These are phyloP conservation scores for Pythium diclinum DNA, from an alignment of 352 stramenopile species.

Conservation along the genomic window DNA sequence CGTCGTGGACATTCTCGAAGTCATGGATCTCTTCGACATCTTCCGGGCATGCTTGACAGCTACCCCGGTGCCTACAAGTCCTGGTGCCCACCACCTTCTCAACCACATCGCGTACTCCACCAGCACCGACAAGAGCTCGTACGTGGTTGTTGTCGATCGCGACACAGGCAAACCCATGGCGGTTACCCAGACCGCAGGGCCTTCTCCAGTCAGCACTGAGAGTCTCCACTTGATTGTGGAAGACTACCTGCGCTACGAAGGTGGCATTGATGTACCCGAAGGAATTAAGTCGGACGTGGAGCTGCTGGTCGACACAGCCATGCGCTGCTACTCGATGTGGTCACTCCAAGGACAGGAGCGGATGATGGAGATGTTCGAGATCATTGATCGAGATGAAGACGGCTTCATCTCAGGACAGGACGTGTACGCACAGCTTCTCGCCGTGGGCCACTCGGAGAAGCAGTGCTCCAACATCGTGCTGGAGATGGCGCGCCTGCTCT, in stretches of 20 bases:
- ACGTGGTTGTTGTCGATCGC: slow-evolving; percentile 47
- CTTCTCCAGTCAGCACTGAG: slow-evolving; percentile 10
- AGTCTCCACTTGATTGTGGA: slow-evolving; percentile 35
- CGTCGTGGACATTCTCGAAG: slow-evolving; percentile 43
- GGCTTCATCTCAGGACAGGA: slow-evolving; percentile 46
- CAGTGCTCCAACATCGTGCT: slow-evolving; percentile 33
- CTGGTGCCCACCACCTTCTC: slow-evolving; percentile 11
- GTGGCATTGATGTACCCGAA: slow-evolving; percentile 29
- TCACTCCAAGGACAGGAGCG: slow-evolving; percentile 29
- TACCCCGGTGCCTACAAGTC: slow-evolving; percentile 10
- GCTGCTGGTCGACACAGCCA: slow-evolving; percentile 44
- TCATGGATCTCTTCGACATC: slow-evolving; percentile 47
- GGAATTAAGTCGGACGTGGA: slow-evolving; percentile 59
- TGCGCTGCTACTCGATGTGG: slow-evolving; percentile 47
- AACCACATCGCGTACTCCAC: slow-evolving; percentile 23
- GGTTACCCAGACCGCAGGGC: slow-evolving; percentile 33
- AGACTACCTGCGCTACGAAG: slow-evolving; percentile 38
- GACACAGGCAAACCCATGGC: slow-evolving; percentile 30
- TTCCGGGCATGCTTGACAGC: slow-evolving; percentile 28
- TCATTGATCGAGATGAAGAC: slow-evolving; percentile 48
- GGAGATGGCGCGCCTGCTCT: slow-evolving; percentile 44
- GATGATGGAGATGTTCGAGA: slow-evolving; percentile 38
- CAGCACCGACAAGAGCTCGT: slow-evolving; percentile 39
- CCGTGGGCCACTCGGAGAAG: slow-evolving; percentile 31
- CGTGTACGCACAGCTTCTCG: slow-evolving; percentile 39